phyloP scores from a whole-genome alignment of 2,329 filamentous ascomycete species.

The Aspergillus brasiliensis region DNA sequence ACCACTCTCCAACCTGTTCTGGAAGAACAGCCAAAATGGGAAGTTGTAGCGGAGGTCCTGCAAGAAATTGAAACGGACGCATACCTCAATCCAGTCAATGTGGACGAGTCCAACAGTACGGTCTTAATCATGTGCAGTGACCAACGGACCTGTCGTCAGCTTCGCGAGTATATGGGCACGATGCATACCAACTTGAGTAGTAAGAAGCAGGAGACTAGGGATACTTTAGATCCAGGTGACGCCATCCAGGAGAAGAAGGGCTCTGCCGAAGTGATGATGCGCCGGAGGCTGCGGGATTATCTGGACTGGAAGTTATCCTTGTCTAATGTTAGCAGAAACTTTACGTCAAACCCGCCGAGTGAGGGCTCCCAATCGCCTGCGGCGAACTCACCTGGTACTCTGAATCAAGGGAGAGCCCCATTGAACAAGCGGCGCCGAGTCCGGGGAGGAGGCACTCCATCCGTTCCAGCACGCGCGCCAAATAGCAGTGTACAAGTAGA shows the following conservation, averaged over 20 bases:
- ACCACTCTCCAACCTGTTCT: slow-evolving; percentile 76
- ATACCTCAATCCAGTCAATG: slow-evolving; percentile 75
- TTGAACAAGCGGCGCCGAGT: slow-evolving; percentile 84
- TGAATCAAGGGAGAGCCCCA: slow-evolving; percentile 60
- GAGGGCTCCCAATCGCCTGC: slow-evolving; percentile 26
- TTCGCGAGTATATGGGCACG: slow-evolving; percentile 86
- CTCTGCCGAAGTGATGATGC: slow-evolving; percentile 86
- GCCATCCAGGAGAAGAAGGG: slow-evolving; percentile 61
- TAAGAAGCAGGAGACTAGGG: slow-evolving; percentile 46
- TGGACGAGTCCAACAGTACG: slow-evolving; percentile 85
- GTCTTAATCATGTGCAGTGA: slow-evolving; percentile 96
- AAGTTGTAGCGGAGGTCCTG: slow-evolving; percentile 80
- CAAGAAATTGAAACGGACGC: slow-evolving; percentile 91
- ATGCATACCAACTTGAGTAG: slow-evolving; percentile 70
- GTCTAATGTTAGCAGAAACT: slow-evolving; percentile 69
- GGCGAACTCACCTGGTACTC: slow-evolving; percentile 22
- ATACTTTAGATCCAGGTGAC: slow-evolving; percentile 51
- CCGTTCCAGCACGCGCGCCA: slow-evolving; percentile 64
- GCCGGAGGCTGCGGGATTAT: slow-evolving; percentile 81
- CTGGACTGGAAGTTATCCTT: slow-evolving; percentile 90
- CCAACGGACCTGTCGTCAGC: slow-evolving; percentile 78
- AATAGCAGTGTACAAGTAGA: slow-evolving; percentile 77
- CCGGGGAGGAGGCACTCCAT: slow-evolving; percentile 71
- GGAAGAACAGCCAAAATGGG: slow-evolving; percentile 95
- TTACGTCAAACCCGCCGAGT: slow-evolving; percentile 34